A percentile compares a stretch with the other conserved stretches of the same genome.
phyloP scores from a whole-genome alignment of 1,284 basidiomycete species.

The Rugosomyces carneus region DNA sequence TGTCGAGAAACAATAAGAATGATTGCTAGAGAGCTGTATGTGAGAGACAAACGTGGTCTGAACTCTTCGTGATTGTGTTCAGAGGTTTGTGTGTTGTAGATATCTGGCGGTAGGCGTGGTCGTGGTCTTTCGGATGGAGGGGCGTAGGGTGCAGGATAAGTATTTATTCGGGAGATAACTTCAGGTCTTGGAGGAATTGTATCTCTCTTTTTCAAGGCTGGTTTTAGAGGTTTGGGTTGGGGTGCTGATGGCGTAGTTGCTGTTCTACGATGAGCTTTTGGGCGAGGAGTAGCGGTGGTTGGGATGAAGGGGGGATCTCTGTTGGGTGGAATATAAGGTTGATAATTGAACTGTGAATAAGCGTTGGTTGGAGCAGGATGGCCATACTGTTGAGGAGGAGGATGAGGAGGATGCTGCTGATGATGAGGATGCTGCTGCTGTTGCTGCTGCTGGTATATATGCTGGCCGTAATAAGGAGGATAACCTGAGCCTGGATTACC shows the following conservation, averaged over 20 bases:
- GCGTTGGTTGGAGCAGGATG: slow-evolving; percentile 22
- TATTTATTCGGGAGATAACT: slow-evolving; percentile 13
- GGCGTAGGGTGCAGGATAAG: slow-evolving; percentile 11
- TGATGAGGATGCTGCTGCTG: slow-evolving; percentile 25
- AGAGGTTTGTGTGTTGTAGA: slow-evolving; percentile 8
- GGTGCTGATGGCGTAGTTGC: slow-evolving; percentile 12
- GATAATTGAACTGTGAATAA: slow-evolving; percentile 27
- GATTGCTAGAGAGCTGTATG: slow-evolving; percentile 3
- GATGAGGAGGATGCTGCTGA: slow-evolving; percentile 22
- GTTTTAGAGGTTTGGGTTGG: slow-evolving; percentile 36
- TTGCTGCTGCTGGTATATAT: slow-evolving; percentile 22
- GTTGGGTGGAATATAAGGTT: slow-evolving; percentile 19
- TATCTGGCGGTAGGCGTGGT: slow-evolving; percentile 26
- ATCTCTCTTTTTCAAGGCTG: slow-evolving; percentile 50
- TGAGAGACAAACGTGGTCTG: slow-evolving; percentile 18
- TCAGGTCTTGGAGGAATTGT: slow-evolving; percentile 14
- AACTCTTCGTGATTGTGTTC: slow-evolving; percentile 18
- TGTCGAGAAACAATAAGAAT: slow-evolving; percentile 1
- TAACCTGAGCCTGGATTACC: slow-evolving; percentile 20
- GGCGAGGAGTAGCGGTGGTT: slow-evolving; percentile 9
- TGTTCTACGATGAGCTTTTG: slow-evolving; percentile 22
- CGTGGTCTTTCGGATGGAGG: slow-evolving; percentile 15
- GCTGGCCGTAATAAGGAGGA: slow-evolving; percentile 23
- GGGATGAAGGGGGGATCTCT: slow-evolving; percentile 17
- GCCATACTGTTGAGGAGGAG: not conserved